Evolutionary conservation across 768 basidiomycete genomes (phyloP), one percentile per base, ranked within the genome.

Genomic region (Mycena epipterygia): DNA sequence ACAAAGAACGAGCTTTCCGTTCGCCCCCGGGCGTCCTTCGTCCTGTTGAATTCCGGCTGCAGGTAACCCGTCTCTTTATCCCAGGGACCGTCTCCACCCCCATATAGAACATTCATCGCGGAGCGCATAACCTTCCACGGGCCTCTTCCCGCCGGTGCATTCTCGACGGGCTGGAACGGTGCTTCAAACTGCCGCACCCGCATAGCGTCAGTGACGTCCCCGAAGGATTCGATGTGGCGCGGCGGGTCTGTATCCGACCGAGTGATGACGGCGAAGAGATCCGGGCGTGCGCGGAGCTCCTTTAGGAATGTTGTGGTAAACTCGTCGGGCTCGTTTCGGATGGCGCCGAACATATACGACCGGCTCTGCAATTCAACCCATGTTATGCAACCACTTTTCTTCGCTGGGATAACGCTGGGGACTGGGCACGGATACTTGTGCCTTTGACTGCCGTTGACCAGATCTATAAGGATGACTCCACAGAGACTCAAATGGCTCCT

Each of bases 211-310:
- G 68, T 14, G 49, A 70, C 75, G 1, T 63, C 66, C 5, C 80
- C 81, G n/a, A 78, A 81, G 19, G 42, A 35, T 29, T 79, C 74
- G 7, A 81, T 68, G 4, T 61, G 23, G 19, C 59, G 65, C 0
- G 70, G 72, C 1, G 80, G 78, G 29, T 76, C 75, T 0, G 76
- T 79, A 12, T 82, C 80, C 2, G 79, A 76, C 16, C 73, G 75
- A 6, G 76, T 74, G 23, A 81, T 69, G 3, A 82, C 77, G 30
- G 79, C 72, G 53, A 82, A 82, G 2, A 79, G 67, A 37, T 82
- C 78, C 2, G 79, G 81, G 1, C 78, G 76, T 0, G 73, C 73
- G n/a, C 77, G 73, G 21, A 82, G 76, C 25, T 80, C 78, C 25
- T 63, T 57, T 0, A 82, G 58, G 39, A 82, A 82, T 12, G 76